Conservation (phyloP, 257 asterid genomes). For the Lycium barbarum region DNA sequence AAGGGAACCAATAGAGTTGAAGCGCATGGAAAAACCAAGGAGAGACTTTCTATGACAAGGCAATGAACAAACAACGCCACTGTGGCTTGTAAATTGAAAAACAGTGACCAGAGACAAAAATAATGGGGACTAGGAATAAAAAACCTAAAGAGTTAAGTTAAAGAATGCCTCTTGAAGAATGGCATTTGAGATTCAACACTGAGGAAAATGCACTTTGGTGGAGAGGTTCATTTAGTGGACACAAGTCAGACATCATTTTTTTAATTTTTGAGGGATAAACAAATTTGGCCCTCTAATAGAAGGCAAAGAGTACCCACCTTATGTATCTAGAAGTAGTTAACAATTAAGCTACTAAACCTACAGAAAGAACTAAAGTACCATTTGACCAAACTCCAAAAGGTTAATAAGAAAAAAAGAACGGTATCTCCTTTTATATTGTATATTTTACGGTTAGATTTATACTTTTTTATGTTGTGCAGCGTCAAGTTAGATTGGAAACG, state of each 20-base stretch:
- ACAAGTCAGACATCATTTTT: background rate
- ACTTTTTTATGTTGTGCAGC: background rate
- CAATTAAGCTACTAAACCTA: slow-evolving; percentile 11
- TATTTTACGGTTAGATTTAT: background rate
- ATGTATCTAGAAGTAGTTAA: background rate
- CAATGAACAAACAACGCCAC: background rate
- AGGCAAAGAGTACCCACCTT: background rate
- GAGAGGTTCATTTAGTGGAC: background rate
- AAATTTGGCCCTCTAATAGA: too few species aligned
- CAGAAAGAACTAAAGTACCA: background rate
- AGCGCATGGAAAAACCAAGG: background rate
- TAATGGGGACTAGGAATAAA: background rate
- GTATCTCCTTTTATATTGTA: background rate
- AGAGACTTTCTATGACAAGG: background rate
- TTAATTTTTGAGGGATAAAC: too few species aligned
- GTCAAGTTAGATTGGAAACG: background rate
- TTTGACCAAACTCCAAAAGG: slow-evolving; percentile 15
- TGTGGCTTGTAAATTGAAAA: background rate
- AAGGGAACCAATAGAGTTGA: background rate
- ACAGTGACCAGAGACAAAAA: background rate
- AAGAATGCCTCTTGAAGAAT: background rate
- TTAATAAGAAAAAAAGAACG: background rate
- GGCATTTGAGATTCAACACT: background rate
- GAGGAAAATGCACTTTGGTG: background rate
- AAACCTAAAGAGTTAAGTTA: background rate